phyloP scores from a whole-genome alignment of 148 eudicot species.

The Chenopodium suecicum region DNA sequence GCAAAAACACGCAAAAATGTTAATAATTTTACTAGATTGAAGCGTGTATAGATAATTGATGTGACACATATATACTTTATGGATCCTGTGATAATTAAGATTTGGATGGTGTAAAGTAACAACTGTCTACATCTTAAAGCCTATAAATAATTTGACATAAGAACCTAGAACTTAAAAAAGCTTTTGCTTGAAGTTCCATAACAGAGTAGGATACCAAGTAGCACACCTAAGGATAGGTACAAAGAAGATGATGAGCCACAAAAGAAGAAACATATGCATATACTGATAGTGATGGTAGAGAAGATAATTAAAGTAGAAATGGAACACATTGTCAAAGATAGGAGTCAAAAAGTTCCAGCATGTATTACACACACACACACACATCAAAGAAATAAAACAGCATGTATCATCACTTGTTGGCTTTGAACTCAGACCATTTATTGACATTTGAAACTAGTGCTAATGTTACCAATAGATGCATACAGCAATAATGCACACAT shows the following conservation, averaged over 20 bases:
- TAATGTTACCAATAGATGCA: neutral
- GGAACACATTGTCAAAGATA: neutral
- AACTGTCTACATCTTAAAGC: neutral
- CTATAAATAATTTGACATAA: neutral
- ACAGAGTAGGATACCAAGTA: neutral
- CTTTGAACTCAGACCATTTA: neutral
- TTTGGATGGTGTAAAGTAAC: neutral
- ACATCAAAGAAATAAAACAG: neutral
- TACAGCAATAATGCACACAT: neutral
- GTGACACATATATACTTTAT: neutral
- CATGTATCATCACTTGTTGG: neutral
- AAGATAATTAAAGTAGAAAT: neutral
- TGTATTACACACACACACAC: neutral
- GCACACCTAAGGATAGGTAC: neutral
- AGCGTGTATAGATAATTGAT: no score
- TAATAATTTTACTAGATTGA: no score
- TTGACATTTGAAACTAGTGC: neutral
- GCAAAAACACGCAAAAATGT: no score
- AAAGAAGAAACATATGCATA: neutral
- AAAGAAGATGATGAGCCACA: neutral
- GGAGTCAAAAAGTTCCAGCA: neutral
- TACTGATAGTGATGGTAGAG: conserved; percentile 1
- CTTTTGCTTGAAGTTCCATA: neutral
- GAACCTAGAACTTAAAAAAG: neutral
- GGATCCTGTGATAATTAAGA: neutral